phyloP scores from a whole-genome alignment of 2,329 filamentous ascomycete genomes.

The Botrytis sinoallii region DNA sequence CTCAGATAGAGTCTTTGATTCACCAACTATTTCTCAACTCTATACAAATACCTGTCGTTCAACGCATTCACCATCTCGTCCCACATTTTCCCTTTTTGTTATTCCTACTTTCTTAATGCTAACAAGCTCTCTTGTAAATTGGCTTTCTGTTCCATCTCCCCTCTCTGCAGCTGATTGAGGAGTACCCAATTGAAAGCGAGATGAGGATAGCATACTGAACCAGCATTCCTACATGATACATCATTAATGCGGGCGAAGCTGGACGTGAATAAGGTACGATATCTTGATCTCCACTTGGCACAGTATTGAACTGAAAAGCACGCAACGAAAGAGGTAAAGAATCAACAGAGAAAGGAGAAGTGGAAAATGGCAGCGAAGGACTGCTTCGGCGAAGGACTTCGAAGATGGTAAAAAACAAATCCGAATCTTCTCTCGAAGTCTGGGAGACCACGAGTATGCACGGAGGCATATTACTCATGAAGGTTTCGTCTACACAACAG shows the following conservation, averaged over 20 bases:
- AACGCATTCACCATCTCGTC: not conserved
- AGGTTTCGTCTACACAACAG: too few species aligned
- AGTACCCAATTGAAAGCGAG: rapidly evolving
- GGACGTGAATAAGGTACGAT: not conserved
- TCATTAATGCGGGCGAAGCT: not conserved
- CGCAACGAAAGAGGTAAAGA: not conserved
- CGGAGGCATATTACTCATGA: too few species aligned
- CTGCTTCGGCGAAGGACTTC: too few species aligned
- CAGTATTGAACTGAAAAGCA: not conserved
- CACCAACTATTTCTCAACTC: not conserved
- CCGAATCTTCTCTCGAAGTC: too few species aligned
- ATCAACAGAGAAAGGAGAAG: not conserved
- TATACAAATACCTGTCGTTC: not conserved
- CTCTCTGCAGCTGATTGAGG: not conserved
- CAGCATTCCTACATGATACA: not conserved
- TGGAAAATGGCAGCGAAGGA: too few species aligned
- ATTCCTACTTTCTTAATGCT: not conserved
- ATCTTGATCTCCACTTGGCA: not conserved
- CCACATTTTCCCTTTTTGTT: not conserved
- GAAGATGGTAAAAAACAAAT: too few species aligned
- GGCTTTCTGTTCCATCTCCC: not conserved
- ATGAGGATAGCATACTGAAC: not conserved
- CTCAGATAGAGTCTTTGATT: not conserved
- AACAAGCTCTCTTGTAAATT: not conserved
- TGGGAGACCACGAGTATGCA: too few species aligned